A percentile compares a stretch with the other conserved stretches of the same genome.
Evolutionary conservation across 2,329 filamentous ascomycete genomes (phyloP).

Genomic region (Sarocladium oryzae): DNA sequence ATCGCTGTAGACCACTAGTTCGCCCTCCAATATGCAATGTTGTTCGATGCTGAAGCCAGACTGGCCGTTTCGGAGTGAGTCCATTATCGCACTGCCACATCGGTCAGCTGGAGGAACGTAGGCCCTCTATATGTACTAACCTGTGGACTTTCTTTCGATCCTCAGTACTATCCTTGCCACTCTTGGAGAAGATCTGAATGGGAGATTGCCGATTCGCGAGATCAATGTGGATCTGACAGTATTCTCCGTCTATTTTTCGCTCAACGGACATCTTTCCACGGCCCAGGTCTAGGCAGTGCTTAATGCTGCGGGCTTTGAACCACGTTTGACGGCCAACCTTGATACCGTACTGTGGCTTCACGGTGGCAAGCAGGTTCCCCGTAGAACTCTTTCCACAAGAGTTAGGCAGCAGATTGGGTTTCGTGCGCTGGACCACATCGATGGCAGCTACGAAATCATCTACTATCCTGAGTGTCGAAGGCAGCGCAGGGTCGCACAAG

Average conservation of each 20-base stretch:
- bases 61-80: constrained; percentile 57
- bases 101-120: background rate
- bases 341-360: constrained; percentile 50
- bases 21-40: constrained; percentile 75
- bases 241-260: constrained; percentile 81
- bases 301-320: constrained; percentile 63
- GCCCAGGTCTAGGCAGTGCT: constrained; percentile 64
- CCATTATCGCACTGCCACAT: constrained; percentile 44
- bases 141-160: constrained; percentile 58
- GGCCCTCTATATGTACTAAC: constrained; percentile 25
- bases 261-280: constrained; percentile 64
- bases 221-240: constrained; percentile 82
- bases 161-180: constrained; percentile 77
- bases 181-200: constrained; percentile 86
- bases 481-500: constrained; percentile 63
- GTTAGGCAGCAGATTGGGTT: constrained; percentile 17
- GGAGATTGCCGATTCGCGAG: constrained; percentile 41
- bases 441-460: constrained; percentile 60
- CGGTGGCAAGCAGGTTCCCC: constrained; percentile 17
- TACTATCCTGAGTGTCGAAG: constrained; percentile 62
- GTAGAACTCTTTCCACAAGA: constrained; percentile 5
- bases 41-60: constrained; percentile 51
- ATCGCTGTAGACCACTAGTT: constrained; percentile 73
- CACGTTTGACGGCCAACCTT: constrained; percentile 61
- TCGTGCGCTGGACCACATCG: constrained; percentile 37